These are phyloP conservation scores for Colletotrichum horii DNA, from an alignment of 2,329 filamentous ascomycete genomes.

Conservation along the genomic window DNA sequence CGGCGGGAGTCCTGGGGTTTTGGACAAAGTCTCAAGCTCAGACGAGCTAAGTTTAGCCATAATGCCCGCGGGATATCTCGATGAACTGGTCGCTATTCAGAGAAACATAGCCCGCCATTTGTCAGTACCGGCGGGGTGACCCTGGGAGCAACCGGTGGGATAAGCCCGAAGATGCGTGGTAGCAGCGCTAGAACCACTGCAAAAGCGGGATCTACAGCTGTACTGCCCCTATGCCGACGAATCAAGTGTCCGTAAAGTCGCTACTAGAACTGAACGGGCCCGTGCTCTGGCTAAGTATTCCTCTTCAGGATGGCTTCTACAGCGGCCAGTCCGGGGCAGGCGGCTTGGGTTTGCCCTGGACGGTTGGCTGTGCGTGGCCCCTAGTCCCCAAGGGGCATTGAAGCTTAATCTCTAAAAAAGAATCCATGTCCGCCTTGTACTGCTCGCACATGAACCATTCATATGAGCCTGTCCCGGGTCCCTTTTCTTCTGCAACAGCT, in stretches of 20 bases:
- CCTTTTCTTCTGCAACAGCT: background rate
- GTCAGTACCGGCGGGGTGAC: background rate
- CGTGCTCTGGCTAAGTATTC: background rate
- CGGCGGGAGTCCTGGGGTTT: background rate
- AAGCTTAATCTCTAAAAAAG: background rate
- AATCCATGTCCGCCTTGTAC: background rate
- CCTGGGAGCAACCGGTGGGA: conserved; percentile 1
- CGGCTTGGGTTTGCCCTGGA: background rate
- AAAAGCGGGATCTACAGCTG: background rate
- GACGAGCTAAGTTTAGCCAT: background rate
- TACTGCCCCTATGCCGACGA: background rate
- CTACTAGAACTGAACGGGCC: background rate
- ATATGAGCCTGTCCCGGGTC: background rate
- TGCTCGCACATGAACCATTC: background rate
- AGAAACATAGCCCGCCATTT: background rate
- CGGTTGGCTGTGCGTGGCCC: background rate
- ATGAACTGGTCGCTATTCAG: background rate
- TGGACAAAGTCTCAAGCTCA: background rate
- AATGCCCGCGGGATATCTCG: background rate
- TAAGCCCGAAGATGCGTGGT: background rate
- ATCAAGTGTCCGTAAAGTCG: background rate
- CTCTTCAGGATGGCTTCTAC: background rate
- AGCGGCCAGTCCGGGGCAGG: background rate
- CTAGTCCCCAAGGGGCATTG: background rate
- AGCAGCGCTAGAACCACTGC: background rate